These are phyloP conservation scores for Xylariaceae sp. DNA, from an alignment of 2,329 filamentous ascomycete species.

Conservation along the genomic window DNA sequence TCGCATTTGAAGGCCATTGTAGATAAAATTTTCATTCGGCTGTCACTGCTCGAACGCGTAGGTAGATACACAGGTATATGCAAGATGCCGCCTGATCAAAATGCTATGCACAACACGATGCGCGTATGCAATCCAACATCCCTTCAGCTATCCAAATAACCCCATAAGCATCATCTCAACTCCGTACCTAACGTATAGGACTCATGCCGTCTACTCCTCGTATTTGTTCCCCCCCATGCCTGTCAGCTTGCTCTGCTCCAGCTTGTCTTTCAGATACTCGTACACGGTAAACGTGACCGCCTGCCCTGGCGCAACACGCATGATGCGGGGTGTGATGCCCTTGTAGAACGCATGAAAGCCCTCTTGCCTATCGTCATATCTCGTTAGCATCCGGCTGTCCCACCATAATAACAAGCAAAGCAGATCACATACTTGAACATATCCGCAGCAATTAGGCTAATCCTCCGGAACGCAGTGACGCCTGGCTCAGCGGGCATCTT, in stretches of 20 bases:
- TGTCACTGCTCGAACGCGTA: no score
- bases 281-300: slow-evolving; percentile 76
- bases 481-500: slow-evolving; percentile 81
- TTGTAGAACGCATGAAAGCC: slow-evolving; percentile 97
- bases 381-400: slow-evolving; percentile 1
- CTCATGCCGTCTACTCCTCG: slow-evolving; percentile 55
- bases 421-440: slow-evolving; percentile 69
- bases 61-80: not conserved
- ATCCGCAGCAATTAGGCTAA: slow-evolving; percentile 72
- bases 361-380: slow-evolving; percentile 64
- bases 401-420: not conserved
- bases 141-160: no score
- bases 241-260: slow-evolving; percentile 63
- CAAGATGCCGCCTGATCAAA: not conserved
- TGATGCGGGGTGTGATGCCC: slow-evolving; percentile 95
- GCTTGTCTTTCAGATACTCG: slow-evolving; percentile 69
- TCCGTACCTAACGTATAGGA: not conserved
- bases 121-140: no score
- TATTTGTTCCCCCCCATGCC: slow-evolving; percentile 61
- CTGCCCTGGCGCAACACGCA: slow-evolving; percentile 95
- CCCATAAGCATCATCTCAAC: no score
- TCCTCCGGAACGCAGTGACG: slow-evolving; percentile 75
- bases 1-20: not conserved
- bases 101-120: not conserved
- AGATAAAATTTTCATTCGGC: no score